phyloP scores from a whole-genome alignment of 2,329 filamentous ascomycete genomes.

The Pseudocercospora vitis region DNA sequence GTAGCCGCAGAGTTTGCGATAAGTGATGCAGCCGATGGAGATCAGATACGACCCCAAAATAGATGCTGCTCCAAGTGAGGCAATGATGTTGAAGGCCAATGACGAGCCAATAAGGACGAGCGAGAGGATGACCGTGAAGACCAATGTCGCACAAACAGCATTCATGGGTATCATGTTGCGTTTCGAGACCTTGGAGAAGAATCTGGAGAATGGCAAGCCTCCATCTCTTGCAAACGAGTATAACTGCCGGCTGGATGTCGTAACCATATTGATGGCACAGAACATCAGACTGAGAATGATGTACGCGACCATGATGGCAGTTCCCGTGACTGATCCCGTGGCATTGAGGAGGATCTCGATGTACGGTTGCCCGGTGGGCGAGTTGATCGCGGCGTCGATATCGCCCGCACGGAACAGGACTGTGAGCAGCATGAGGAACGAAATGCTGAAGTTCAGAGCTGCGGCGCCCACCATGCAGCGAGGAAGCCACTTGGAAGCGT shows the following conservation, averaged over 20 bases:
- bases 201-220: background rate
- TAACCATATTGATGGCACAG: slow-evolving; percentile 6
- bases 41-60: slow-evolving; percentile 21
- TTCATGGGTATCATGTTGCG: slow-evolving; percentile 5
- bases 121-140: slow-evolving; percentile 15
- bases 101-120: slow-evolving; percentile 15
- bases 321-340: slow-evolving; percentile 2
- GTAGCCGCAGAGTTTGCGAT: slow-evolving; percentile 17
- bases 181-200: slow-evolving; percentile 1
- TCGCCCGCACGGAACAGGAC: slow-evolving; percentile 11
- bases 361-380: background rate
- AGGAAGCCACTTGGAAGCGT: slow-evolving; percentile 28
- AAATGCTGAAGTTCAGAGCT: slow-evolving; percentile 24
- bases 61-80: background rate
- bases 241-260: background rate
- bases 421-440: slow-evolving; percentile 14
- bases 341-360: slow-evolving; percentile 13
- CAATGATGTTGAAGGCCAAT: slow-evolving; percentile 16
- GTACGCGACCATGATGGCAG: slow-evolving; percentile 1
- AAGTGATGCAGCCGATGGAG: slow-evolving; percentile 21
- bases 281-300: slow-evolving; percentile 4
- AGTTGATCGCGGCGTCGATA: slow-evolving; percentile 5
- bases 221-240: slow-evolving; percentile 4
- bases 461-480: slow-evolving; percentile 28
- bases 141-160: slow-evolving; percentile 11